phyloP scores from a whole-genome alignment of 768 basidiomycete species.

The Kwoniella sp. region DNA sequence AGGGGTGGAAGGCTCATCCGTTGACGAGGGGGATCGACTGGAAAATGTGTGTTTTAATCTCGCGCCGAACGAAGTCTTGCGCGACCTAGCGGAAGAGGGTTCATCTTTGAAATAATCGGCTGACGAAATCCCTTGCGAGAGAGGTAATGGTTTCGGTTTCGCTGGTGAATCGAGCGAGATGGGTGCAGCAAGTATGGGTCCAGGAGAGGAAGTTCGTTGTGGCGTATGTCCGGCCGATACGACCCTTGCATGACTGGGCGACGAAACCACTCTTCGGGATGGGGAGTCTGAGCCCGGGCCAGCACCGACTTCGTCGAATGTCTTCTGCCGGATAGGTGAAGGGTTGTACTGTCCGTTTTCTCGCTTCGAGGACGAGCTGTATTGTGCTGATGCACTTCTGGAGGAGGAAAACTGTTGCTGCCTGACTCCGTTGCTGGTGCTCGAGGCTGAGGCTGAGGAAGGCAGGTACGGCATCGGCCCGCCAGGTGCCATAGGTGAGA shows the following conservation, averaged over 20 bases:
- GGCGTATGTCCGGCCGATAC: slow-evolving; percentile 8
- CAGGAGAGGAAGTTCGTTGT: slow-evolving; percentile 5
- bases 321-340: slow-evolving; percentile 4
- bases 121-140: slow-evolving; percentile 18
- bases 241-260: slow-evolving; percentile 4
- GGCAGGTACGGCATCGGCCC: slow-evolving; percentile 16
- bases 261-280: neutral
- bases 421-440: neutral
- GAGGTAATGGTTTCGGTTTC: slow-evolving; percentile 1
- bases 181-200: slow-evolving; percentile 12
- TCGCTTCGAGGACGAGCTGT: neutral
- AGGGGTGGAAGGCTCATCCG: slow-evolving; percentile 7
- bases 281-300: neutral
- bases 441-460: neutral
- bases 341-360: neutral
- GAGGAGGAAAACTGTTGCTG: slow-evolving; percentile 16
- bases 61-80: slow-evolving; percentile 22
- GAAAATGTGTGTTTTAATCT: slow-evolving; percentile 23
- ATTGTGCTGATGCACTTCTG: slow-evolving; percentile 7
- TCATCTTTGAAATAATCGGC: slow-evolving; percentile 27
- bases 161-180: slow-evolving; percentile 15
- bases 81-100: slow-evolving; percentile 4
- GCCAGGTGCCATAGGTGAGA: slow-evolving; percentile 14
- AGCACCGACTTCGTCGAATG: neutral
- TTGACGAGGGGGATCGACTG: slow-evolving; percentile 1